Base-by-base conservation (phyloP, 1,284 basidiomycete species). In the Rhodotorula mucilaginosa region DNA sequence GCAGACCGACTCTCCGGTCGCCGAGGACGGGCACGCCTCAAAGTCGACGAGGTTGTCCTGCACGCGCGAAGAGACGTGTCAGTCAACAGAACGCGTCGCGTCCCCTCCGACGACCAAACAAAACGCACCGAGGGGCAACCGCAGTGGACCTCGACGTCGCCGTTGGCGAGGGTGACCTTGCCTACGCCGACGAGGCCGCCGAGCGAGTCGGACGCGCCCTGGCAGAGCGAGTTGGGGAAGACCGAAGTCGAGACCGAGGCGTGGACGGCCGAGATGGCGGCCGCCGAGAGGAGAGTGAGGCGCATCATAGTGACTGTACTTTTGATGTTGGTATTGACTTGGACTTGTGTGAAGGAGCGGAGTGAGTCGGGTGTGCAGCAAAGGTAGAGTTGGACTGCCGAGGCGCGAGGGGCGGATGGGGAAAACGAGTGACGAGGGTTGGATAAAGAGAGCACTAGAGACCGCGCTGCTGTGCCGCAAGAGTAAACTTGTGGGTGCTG, bases 141-240 rank as follows among this genome's bases (percentile, higher is more conserved):
- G 61, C 74, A 75, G 69, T 75, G 74, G 5, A 65, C 57, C 63
- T 75, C 71, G 54, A 75, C 67, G 29, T 69, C 58, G 56, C 74
- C 74, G 67, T 69, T 70, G n/a, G 62, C 39, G 44, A 73, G 65
- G 19, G 60, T 69, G 62, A 75, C 65, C 58, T 62, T 49, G 49
- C 71, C 74, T 18, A 75, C 63, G 21, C 74, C 74, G 60, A 75
- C 72, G 63, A 69, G 65, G 29, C 74, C 74, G 26, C 65, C 54
- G 51, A 69, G 34, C 31, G 68, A 52, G 62, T 52, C 52, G 26
- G 68, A 58, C 8, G 74, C 63, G 39, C 74, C 74, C 7, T 69
- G 61, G 65, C 74, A 75, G 52, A 69, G 69, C 23, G 65, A 67
- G 69, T 75, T 75, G 57, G 74, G 74, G 65, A 75, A 73, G n/a